Base-by-base conservation (phyloP, 768 basidiomycete genomes). In the Russula ochroleuca region DNA sequence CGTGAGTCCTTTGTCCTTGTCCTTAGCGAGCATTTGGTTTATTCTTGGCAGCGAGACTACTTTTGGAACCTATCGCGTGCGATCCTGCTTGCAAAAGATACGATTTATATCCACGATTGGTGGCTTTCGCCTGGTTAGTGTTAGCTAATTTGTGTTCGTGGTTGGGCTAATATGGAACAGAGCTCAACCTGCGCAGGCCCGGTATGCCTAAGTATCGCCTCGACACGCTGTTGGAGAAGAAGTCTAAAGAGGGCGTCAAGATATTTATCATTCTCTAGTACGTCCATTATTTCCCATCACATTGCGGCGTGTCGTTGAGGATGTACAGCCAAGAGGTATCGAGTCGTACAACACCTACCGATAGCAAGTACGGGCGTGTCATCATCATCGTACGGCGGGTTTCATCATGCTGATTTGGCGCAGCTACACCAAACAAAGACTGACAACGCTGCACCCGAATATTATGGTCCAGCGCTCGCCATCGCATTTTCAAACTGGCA, bases 91-190 rank as follows among this genome's bases (percentile, higher is more conserved):
- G 96, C 96, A 0, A 88, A 87, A 72, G 88, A 93, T 70, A 81
- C 77, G 50, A 94, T 97, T 60, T 95, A 94, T 72, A 97, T 98
- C 41, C 97, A 98, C 72, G 96, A 96, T 75, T 98, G 96, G 96
- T 98, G 96, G 97, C 77, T 94, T 25, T 92, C 92, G 28, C 93
- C 92, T 4, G 88, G 91, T 91, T 71, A 58, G 70, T 70, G 35
- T 37, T 13, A 8, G 43, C 54, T 6, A 23, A 28, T 28, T 54
- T 58, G 6, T 17, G 58, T 68, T 48, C 40, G 15, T 25, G 23
- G 33, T 31, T 14, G 13, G 19, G 41, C 59, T 50, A 64, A 64
- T 31, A 50, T 37, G 17, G 41, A 55, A n/a, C 69, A 87, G 90
- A 97, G 73, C 75, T 97, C 47, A 86, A 90, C 66, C 75, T 98